Base-by-base conservation (phyloP, 306 rosid species). In the Cucumis hystrix region DNA sequence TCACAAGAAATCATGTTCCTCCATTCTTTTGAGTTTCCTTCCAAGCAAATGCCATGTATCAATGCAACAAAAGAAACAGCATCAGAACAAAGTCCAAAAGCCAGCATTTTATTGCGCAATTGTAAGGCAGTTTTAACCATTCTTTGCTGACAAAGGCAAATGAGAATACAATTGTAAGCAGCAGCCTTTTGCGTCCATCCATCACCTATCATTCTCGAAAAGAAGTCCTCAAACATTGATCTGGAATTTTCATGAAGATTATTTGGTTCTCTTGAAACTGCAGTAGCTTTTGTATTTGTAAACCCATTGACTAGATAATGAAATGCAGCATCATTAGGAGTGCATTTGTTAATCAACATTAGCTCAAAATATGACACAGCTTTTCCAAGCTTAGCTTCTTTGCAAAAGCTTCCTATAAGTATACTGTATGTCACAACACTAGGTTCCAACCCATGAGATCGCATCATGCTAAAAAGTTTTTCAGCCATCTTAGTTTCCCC, bases 281-380 rank as follows among this genome's bases (percentile, higher is more conserved):
- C 66, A 66, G 41, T 39, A 16, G 54, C 23, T 66, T 63, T 51
- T 35, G 17, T 79, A 84, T 83, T 91, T 77, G 77, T 35, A 69
- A 93, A 93, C 76, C 98, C 95, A 83, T 89, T 91, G 74, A 88
- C 80, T 74, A 93, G 83, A 77, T 91, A 88, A 87, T 93, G 87
- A 80, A 87, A 88, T 35, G 91, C 89, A 47, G 75, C 86, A 74
- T 88, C 95, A 82, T 85, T 89, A 54, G 98, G 96, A 81, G 77
- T 74, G 81, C 96, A 93, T 68, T 80, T 86, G n/a, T 77, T 86
- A 75, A 70, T 80, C 83, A 93, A 84, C 98, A 93, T 93, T 80
- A 82, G 83, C 70, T 93, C 96, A 66, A 93, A 91, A 83, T 82
- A 78, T 33, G 83, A 88, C 49, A 89, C 88, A 59, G 96, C 98